Evolutionary conservation across 352 stramenopile genomes (phyloP).

Genomic region (Peronospora belbahrii): DNA sequence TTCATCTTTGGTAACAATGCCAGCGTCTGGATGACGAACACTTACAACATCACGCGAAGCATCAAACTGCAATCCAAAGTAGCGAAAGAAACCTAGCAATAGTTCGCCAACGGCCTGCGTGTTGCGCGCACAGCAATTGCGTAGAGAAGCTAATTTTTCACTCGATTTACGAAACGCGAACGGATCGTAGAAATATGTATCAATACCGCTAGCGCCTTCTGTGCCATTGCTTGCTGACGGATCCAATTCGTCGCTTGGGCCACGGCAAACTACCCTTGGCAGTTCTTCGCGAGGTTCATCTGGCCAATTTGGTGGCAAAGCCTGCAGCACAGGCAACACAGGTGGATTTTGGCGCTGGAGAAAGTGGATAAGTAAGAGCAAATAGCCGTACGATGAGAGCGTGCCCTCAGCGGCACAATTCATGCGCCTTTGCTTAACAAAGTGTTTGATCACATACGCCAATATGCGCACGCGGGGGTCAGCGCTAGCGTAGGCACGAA

Average conservation of each 20-base stretch:
- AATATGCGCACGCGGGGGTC: conserved; percentile 68
- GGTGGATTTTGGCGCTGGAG: conserved; percentile 66
- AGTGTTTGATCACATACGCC: conserved; percentile 78
- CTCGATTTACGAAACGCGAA: conserved; percentile 45
- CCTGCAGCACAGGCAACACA: conserved; percentile 68
- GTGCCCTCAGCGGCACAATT: conserved; percentile 78
- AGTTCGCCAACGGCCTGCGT: conserved; percentile 52
- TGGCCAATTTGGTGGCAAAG: conserved; percentile 50
- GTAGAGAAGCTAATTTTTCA: conserved; percentile 36
- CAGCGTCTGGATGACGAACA: conserved; percentile 44
- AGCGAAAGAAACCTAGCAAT: conserved; percentile 66
- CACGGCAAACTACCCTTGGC: conserved; percentile 45
- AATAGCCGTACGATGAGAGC: conserved; percentile 76
- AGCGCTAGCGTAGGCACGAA: conserved; percentile 88
- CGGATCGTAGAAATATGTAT: conserved; percentile 84
- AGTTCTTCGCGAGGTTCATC: conserved; percentile 25
- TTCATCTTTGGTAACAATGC: conserved; percentile 63
- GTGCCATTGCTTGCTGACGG: conserved; percentile 9
- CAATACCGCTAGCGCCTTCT: conserved; percentile 30
- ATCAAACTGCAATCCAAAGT: conserved; percentile 69
- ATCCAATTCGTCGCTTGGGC: conserved; percentile 39
- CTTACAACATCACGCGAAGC: conserved; percentile 60
- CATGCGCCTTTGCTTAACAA: conserved; percentile 76
- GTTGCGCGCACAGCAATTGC: conserved; percentile 40
- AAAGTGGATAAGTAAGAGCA: conserved; percentile 82